phyloP scores from a whole-genome alignment of 2,329 filamentous ascomycete species.

The Cordyceps cateniannulata region DNA sequence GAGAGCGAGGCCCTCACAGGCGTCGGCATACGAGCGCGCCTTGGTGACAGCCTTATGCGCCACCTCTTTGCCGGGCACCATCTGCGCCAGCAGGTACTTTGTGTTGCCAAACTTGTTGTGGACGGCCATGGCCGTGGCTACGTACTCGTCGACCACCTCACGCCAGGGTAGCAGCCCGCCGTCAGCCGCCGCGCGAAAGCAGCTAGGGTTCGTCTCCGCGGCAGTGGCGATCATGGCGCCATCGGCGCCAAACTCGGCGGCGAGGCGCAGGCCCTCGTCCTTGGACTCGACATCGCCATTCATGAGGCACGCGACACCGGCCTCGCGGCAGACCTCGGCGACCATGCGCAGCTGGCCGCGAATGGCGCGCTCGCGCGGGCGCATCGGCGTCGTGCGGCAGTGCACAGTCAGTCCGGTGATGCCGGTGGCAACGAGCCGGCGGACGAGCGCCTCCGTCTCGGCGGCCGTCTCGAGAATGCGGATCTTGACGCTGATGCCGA shows the following conservation, averaged over 20 bases:
- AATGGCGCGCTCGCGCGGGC: slow-evolving; percentile 81
- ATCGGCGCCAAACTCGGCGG: slow-evolving; percentile 76
- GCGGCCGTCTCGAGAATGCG: slow-evolving; percentile 72
- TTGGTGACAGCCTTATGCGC: slow-evolving; percentile 55
- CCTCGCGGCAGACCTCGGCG: slow-evolving; percentile 68
- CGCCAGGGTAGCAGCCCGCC: slow-evolving; percentile 70
- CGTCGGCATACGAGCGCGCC: slow-evolving; percentile 64
- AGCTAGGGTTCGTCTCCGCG: slow-evolving; percentile 85
- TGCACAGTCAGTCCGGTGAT: slow-evolving; percentile 91
- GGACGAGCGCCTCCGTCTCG: slow-evolving; percentile 71
- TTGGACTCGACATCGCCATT: slow-evolving; percentile 83
- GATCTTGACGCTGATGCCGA: slow-evolving; percentile 97
- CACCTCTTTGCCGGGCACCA: slow-evolving; percentile 73
- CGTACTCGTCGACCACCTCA: slow-evolving; percentile 69
- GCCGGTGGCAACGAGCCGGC: slow-evolving; percentile 73
- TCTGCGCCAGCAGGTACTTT: slow-evolving; percentile 80
- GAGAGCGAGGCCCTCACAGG: slow-evolving; percentile 60
- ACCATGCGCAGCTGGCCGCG: slow-evolving; percentile 82
- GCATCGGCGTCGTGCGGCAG: slow-evolving; percentile 94
- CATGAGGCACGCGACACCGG: slow-evolving; percentile 88
- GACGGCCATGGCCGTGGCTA: slow-evolving; percentile 65
- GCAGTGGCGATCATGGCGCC: slow-evolving; percentile 96
- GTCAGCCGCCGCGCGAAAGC: slow-evolving; percentile 64
- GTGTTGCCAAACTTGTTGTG: slow-evolving; percentile 90
- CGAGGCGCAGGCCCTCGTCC: slow-evolving; percentile 64